These are phyloP conservation scores for Lepidium campestre DNA, from an alignment of 441 rosid species.

Conservation along the genomic window DNA sequence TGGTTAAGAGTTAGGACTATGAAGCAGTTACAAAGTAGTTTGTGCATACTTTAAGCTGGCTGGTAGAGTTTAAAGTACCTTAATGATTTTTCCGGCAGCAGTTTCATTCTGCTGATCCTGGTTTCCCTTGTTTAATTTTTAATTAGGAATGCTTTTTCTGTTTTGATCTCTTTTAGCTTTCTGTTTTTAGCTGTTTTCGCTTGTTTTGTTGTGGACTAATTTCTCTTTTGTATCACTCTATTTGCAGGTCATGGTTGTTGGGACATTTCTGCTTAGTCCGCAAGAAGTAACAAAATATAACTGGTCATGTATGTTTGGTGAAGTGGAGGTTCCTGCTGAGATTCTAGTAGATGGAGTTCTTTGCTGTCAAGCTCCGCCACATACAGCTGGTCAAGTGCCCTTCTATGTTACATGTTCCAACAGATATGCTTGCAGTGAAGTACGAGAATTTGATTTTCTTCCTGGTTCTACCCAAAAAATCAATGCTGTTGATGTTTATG, in stretches of 20 bases:
- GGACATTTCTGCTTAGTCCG: conserved; percentile 59
- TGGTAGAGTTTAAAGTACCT: not conserved
- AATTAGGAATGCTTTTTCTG: not conserved
- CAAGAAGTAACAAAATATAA: conserved; percentile 50
- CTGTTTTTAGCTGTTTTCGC: not conserved
- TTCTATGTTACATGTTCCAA: conserved; percentile 90
- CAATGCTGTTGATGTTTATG: conserved; percentile 37
- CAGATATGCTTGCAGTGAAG: conserved; percentile 91
- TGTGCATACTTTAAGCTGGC: not conserved
- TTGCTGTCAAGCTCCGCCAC: conserved; percentile 69
- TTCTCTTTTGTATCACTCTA: conserved; percentile 2
- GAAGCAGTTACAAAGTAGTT: not conserved
- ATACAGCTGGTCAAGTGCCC: conserved; percentile 68
- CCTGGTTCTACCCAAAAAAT: conserved; percentile 41
- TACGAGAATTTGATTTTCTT: conserved; percentile 81
- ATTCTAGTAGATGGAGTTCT: conserved; percentile 79
- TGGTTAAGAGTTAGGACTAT: not conserved
- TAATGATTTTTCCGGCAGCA: not conserved
- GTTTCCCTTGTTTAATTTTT: not conserved
- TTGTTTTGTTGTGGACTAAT: not conserved
- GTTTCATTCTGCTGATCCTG: not conserved
- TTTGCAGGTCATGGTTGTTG: conserved; percentile 65
- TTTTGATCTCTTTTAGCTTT: not conserved
- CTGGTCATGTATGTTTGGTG: conserved; percentile 99
- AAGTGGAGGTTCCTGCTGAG: conserved; percentile 92